A percentile compares a stretch with the other conserved stretches of the same genome.
Conservation (phyloP, 2,329 filamentous ascomycete species). For the Trichoderma sp. region DNA sequence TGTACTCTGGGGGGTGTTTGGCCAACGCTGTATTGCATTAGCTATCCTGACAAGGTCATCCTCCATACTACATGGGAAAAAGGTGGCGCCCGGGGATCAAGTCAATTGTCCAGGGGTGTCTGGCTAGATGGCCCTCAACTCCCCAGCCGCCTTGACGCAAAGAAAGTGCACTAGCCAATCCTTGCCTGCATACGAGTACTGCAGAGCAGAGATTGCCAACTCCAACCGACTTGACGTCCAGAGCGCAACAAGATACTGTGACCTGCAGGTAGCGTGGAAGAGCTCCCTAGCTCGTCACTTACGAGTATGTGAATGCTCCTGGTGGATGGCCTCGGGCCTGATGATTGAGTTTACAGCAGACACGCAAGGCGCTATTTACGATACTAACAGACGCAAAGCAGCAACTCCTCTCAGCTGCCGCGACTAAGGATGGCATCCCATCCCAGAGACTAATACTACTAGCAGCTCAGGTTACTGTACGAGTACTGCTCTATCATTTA, state of each 20-base stretch:
- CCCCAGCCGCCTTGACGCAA: slow-evolving; percentile 4
- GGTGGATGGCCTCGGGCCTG: not conserved
- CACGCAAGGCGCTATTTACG: not conserved
- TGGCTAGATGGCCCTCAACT: not conserved
- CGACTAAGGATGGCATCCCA: not conserved
- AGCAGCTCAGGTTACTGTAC: not conserved
- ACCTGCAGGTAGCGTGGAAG: not conserved
- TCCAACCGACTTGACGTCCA: not conserved
- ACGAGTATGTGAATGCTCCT: not conserved
- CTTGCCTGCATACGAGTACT: not conserved
- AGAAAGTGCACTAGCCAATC: slow-evolving; percentile 12
- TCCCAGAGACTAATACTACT: not conserved
- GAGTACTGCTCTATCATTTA: not conserved
- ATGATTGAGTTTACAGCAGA: not conserved
- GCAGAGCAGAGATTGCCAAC: slow-evolving; percentile 6
- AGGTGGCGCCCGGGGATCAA: slow-evolving; percentile 8
- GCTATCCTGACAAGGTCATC: not conserved
- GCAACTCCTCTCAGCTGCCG: not conserved
- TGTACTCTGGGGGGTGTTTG: not conserved
- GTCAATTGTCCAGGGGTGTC: slow-evolving; percentile 8
- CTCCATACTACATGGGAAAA: not conserved
- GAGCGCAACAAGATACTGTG: not conserved
- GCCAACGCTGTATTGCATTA: slow-evolving; percentile 8
- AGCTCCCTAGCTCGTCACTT: not conserved
- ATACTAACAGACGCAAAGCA: not conserved